These are phyloP conservation scores for Sporothrix pseudoabietina DNA, from an alignment of 2,329 filamentous ascomycete species.

Conservation along the genomic window DNA sequence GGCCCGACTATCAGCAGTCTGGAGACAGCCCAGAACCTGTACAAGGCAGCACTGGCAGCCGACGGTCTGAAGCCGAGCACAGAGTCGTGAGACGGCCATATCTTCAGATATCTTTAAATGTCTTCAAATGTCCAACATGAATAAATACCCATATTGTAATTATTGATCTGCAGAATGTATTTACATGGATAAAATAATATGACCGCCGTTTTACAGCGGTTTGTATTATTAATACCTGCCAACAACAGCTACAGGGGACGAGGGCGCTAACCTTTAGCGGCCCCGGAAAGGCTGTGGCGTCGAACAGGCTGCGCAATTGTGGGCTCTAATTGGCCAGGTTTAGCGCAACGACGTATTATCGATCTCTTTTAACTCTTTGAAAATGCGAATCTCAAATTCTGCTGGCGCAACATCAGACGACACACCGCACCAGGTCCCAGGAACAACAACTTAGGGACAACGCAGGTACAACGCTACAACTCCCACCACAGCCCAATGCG, in stretches of 20 bases:
- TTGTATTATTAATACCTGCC: neutral
- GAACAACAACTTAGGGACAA: neutral
- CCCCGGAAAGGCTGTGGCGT: too few species aligned
- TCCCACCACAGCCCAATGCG: slow-evolving; percentile 17
- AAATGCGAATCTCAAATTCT: slow-evolving; percentile 19
- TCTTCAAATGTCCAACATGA: neutral
- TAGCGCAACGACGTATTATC: neutral
- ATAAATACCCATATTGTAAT: neutral
- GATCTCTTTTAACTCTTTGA: neutral
- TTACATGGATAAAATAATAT: too few species aligned
- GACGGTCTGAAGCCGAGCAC: slow-evolving; percentile 35
- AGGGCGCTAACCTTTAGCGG: slow-evolving; percentile 1
- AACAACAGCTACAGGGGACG: neutral
- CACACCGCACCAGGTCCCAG: neutral
- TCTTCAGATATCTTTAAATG: neutral
- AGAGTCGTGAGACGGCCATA: slow-evolving; percentile 26
- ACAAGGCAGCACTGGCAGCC: slow-evolving; percentile 35
- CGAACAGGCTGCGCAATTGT: neutral
- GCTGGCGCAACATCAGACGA: neutral
- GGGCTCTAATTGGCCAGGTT: slow-evolving; percentile 10
- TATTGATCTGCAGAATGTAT: neutral
- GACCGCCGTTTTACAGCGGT: neutral
- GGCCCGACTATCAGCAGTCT: slow-evolving; percentile 72
- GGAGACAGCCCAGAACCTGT: slow-evolving; percentile 59
- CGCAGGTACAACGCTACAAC: slow-evolving; percentile 5